Percentiles rank a stretch among this genome's conserved stretches.
Conservation (phyloP, 2,329 filamentous ascomycete genomes). For the Fonsecaea multimorphosa region DNA sequence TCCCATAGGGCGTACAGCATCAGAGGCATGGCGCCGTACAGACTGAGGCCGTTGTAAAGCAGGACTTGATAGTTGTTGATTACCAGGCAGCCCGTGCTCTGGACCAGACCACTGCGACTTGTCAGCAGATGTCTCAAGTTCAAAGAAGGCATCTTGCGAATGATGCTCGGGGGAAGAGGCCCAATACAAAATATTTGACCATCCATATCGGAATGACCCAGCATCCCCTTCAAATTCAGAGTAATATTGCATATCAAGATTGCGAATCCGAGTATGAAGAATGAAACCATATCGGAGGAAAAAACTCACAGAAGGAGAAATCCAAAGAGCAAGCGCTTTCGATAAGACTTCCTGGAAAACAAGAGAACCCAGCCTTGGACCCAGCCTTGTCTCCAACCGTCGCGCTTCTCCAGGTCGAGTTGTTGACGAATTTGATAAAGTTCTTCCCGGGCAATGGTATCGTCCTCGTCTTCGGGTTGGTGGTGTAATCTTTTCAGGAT, state of each 20-base stretch:
- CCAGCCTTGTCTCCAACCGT: slow-evolving; percentile 31
- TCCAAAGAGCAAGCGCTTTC: slow-evolving; percentile 33
- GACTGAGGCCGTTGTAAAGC: slow-evolving; percentile 54
- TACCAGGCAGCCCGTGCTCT: slow-evolving; percentile 39
- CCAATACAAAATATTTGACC: too few species aligned
- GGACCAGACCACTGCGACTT: slow-evolving; percentile 19
- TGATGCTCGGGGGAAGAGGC: background rate
- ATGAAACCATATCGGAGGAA: slow-evolving; percentile 37
- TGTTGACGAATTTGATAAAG: slow-evolving; percentile 46
- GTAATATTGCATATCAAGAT: too few species aligned
- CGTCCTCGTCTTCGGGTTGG: slow-evolving; percentile 45
- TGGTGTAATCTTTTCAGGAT: slow-evolving; percentile 26
- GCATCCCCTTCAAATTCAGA: too few species aligned
- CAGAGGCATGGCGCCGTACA: slow-evolving; percentile 49
- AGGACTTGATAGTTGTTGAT: slow-evolving; percentile 54
- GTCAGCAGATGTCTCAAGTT: background rate
- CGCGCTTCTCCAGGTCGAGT: slow-evolving; percentile 29
- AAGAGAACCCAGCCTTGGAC: slow-evolving; percentile 29
- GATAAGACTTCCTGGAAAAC: slow-evolving; percentile 29
- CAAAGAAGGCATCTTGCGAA: background rate
- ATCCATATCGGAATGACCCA: too few species aligned
- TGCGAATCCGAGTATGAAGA: too few species aligned
- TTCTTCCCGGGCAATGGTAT: slow-evolving; percentile 46
- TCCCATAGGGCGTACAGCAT: slow-evolving; percentile 53
- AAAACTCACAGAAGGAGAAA: slow-evolving; percentile 40